Percentiles rank a stretch among this genome's conserved stretches.
These are phyloP conservation scores for Calycina marina DNA, from an alignment of 2,329 filamentous ascomycete species.

Conservation along the genomic window DNA sequence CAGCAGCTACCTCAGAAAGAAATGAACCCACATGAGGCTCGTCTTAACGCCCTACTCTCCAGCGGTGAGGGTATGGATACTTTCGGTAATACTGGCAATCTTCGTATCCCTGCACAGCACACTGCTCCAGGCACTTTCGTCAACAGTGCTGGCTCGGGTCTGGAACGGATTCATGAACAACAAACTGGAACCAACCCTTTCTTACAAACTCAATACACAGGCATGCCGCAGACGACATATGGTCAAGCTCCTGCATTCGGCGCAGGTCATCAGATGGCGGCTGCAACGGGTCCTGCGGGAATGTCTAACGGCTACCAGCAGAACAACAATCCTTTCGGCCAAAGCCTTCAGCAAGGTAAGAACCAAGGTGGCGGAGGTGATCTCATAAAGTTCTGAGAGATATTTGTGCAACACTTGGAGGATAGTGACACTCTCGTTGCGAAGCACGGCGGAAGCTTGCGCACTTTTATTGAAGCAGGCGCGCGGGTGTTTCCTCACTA, in stretches of 20 bases:
- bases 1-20: constrained; percentile 25
- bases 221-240: constrained; percentile 49
- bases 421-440: constrained; percentile 5
- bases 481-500: constrained; percentile 9
- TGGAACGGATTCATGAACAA: constrained; percentile 45
- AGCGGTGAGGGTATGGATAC: constrained; percentile 90
- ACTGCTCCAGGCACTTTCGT: constrained; percentile 93
- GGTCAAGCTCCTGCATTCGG: constrained; percentile 27
- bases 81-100: constrained; percentile 90
- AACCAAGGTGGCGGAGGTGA: constrained; percentile 20
- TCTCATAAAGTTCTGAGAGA: constrained; percentile 21
- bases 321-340: constrained; percentile 41
- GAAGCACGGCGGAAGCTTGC: constrained; percentile 5
- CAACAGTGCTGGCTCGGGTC: constrained; percentile 80
- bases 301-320: constrained; percentile 32
- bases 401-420: not conserved
- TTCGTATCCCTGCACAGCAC: constrained; percentile 91
- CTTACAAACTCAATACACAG: constrained; percentile 69
- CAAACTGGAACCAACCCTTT: constrained; percentile 77
- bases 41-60: constrained; percentile 74
- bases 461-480: constrained; percentile 11
- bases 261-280: constrained; percentile 31
- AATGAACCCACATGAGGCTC: constrained; percentile 50
- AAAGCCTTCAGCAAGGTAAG: constrained; percentile 33
- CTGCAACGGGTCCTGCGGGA: constrained; percentile 40